These are phyloP conservation scores for Phialophora expanda DNA, from an alignment of 2,329 filamentous ascomycete genomes.

Conservation along the genomic window DNA sequence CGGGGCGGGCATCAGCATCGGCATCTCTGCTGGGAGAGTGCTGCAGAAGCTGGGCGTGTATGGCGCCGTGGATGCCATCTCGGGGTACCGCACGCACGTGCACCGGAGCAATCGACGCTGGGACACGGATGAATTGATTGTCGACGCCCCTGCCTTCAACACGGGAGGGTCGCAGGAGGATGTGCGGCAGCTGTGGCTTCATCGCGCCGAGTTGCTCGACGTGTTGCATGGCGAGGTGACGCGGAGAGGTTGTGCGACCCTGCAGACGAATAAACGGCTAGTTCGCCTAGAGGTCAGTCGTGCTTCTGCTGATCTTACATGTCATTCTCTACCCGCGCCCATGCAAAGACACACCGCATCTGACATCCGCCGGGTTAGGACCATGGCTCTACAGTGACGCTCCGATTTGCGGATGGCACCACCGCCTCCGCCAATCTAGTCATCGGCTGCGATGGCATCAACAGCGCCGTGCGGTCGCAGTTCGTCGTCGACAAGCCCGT, in stretches of 20 bases:
- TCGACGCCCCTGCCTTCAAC: conserved; percentile 12
- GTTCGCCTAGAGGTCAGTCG: conserved; percentile 9
- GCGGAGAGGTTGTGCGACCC: conserved; percentile 3
- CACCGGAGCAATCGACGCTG: conserved; percentile 19
- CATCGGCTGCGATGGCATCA: conserved; percentile 17
- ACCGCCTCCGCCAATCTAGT: conserved; percentile 14
- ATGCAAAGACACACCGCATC: neutral
- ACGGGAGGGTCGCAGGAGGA: conserved; percentile 12
- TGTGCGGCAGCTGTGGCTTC: conserved; percentile 16
- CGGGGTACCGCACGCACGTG: conserved; percentile 13
- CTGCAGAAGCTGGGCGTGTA: conserved; percentile 17
- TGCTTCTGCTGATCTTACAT: neutral
- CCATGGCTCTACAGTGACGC: conserved; percentile 5
- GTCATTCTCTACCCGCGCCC: neutral
- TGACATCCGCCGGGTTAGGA: neutral
- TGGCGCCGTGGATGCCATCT: conserved; percentile 11
- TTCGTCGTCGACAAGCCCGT: conserved; percentile 17
- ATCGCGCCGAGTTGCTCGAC: conserved; percentile 19
- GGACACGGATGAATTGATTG: conserved; percentile 21
- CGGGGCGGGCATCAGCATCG: conserved; percentile 13
- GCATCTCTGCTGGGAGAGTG: conserved; percentile 16
- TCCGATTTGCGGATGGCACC: conserved; percentile 14
- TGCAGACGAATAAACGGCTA: conserved; percentile 9
- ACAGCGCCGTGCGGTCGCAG: conserved; percentile 17
- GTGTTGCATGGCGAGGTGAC: conserved; percentile 13